These are phyloP conservation scores for Purshia tridentata DNA, from an alignment of 306 rosid species.

Conservation along the genomic window DNA sequence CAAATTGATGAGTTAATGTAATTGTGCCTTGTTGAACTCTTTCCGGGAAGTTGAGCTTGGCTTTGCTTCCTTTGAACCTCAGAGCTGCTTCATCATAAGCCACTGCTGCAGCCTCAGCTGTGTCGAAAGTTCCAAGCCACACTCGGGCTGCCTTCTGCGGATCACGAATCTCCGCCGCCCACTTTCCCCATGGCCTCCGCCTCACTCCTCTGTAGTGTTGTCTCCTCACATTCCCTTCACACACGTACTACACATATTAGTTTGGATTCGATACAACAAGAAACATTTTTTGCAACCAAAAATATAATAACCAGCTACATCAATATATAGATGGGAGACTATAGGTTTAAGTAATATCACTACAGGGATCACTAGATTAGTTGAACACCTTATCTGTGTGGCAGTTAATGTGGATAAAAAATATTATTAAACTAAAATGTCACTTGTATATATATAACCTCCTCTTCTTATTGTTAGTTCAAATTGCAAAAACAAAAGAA, in stretches of 20 bases:
- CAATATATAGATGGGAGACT: no score
- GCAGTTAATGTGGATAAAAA: no score
- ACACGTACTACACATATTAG: not conserved
- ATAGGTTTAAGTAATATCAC: no score
- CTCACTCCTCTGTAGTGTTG: constrained; percentile 91
- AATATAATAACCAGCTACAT: no score
- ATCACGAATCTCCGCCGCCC: constrained; percentile 92
- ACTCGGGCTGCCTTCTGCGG: constrained; percentile 78
- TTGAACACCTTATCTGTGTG: no score
- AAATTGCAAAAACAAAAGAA: not conserved
- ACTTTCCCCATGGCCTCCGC: constrained; percentile 92
- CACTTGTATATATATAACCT: no score
- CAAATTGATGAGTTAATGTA: not conserved
- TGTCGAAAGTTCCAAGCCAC: constrained; percentile 85
- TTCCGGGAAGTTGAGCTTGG: constrained; percentile 87
- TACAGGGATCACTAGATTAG: no score
- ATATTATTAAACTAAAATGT: no score
- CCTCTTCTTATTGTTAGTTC: not conserved
- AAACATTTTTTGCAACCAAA: no score
- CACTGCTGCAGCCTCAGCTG: constrained; percentile 81
- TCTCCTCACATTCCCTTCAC: constrained; percentile 42
- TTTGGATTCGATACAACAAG: not conserved
- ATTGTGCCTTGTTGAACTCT: constrained; percentile 46
- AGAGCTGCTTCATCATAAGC: constrained; percentile 91
- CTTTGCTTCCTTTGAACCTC: constrained; percentile 88